Evolutionary conservation across 2,329 filamentous ascomycete genomes (phyloP).

Genomic region (Monosporascus ibericus): DNA sequence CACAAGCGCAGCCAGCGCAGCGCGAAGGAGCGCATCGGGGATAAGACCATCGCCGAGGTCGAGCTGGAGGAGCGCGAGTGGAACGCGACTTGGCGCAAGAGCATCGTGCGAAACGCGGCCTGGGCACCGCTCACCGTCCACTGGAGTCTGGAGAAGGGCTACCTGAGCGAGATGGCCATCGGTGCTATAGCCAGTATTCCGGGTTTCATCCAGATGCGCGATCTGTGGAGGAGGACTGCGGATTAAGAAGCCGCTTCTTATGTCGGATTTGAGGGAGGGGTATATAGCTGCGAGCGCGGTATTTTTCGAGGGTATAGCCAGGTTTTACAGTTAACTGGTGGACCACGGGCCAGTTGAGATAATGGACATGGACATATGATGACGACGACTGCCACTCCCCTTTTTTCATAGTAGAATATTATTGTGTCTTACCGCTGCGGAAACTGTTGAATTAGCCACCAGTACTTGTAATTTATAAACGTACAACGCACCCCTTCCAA

Average conservation of each 20-base stretch:
- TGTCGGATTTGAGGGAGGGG: too few species aligned
- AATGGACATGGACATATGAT: neutral
- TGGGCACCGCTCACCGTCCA: conserved; percentile 82
- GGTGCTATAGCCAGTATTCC: conserved; percentile 49
- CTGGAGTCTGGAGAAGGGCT: conserved; percentile 67
- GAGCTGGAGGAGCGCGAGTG: conserved; percentile 33
- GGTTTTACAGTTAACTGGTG: neutral
- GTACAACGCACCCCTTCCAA: too few species aligned
- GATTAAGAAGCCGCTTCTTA: conserved; percentile 9
- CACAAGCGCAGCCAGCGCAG: conserved; percentile 28
- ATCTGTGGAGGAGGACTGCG: conserved; percentile 26
- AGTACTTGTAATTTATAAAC: too few species aligned
- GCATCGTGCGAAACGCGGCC: conserved; percentile 62
- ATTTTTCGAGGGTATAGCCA: neutral
- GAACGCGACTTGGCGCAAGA: conserved; percentile 53
- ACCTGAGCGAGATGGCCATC: conserved; percentile 52
- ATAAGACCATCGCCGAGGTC: conserved; percentile 29
- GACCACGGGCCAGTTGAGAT: neutral
- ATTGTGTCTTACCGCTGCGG: too few species aligned
- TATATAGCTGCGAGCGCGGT: too few species aligned
- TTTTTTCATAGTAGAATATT: too few species aligned
- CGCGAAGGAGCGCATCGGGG: conserved; percentile 34
- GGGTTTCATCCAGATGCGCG: conserved; percentile 23
- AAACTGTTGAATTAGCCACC: too few species aligned
- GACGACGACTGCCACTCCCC: too few species aligned